Evolutionary conservation across 1,284 basidiomycete species (phyloP).

Genomic region (Puccinia polysora): DNA sequence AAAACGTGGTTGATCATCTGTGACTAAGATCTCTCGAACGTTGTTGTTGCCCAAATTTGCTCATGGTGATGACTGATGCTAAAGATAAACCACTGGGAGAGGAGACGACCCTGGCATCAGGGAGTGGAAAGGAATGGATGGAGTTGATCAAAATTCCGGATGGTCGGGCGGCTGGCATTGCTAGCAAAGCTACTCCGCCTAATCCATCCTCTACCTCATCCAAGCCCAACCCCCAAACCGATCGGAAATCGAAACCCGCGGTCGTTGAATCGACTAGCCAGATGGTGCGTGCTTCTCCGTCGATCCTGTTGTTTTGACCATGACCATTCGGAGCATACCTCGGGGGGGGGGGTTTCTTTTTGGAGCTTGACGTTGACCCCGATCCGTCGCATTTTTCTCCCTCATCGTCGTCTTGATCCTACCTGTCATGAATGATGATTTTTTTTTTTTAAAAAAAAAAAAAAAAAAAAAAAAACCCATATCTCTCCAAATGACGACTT

Average conservation of each 20-base stretch:
- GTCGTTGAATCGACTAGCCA: not conserved
- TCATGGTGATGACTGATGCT: too few species aligned
- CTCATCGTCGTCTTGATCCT: too few species aligned
- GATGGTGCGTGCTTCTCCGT: not conserved
- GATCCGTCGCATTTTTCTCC: not conserved
- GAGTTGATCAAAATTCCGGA: constrained; percentile 53
- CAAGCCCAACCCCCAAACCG: constrained; percentile 10
- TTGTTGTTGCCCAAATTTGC: not conserved
- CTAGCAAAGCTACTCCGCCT: constrained; percentile 51
- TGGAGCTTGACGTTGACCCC: not conserved
- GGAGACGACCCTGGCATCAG: constrained; percentile 26
- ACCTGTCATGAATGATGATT: too few species aligned
- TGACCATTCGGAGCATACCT: not conserved
- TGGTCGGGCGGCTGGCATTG: constrained; percentile 50
- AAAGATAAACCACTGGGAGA: constrained; percentile 40
- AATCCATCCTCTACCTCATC: constrained; percentile 26
- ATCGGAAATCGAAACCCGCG: not conserved
- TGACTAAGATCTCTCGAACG: not conserved
- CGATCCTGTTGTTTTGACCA: not conserved
- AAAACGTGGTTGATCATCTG: not conserved
- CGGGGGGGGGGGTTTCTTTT: not conserved
- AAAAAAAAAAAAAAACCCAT: too few species aligned
- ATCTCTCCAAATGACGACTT: too few species aligned
- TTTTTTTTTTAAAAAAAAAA: too few species aligned
- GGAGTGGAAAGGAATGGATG: constrained; percentile 44